Evolutionary conservation across 1,284 basidiomycete genomes (phyloP).

Genomic region (Leccinum pachyderme): DNA sequence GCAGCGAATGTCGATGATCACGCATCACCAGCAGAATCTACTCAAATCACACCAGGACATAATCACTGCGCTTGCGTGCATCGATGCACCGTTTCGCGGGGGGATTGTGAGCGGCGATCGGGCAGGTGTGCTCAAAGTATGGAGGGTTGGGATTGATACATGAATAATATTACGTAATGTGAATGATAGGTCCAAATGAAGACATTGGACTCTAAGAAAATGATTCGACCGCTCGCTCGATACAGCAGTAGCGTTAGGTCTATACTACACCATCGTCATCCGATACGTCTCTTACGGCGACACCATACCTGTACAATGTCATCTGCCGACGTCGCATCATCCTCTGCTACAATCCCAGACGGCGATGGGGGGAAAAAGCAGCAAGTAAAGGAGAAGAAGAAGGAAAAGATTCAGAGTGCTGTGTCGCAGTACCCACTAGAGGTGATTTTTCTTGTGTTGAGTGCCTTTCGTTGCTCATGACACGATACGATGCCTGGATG

Average conservation of each 20-base stretch:
- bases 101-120: slow-evolving; percentile 86
- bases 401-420: slow-evolving; percentile 39
- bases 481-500: not conserved
- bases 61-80: slow-evolving; percentile 74
- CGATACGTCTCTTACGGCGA: not conserved
- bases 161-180: slow-evolving; percentile 11
- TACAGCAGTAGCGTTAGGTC: slow-evolving; percentile 7
- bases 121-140: slow-evolving; percentile 78
- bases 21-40: slow-evolving; percentile 74
- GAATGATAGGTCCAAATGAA: slow-evolving; percentile 27
- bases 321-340: slow-evolving; percentile 36
- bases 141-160: slow-evolving; percentile 62
- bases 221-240: slow-evolving; percentile 30
- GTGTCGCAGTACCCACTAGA: slow-evolving; percentile 58
- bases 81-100: slow-evolving; percentile 85
- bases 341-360: slow-evolving; percentile 34
- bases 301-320: slow-evolving; percentile 22
- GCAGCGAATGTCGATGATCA: slow-evolving; percentile 75
- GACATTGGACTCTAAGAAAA: slow-evolving; percentile 10
- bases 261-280: slow-evolving; percentile 3
- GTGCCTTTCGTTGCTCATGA: not conserved
- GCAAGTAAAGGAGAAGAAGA: slow-evolving; percentile 49
- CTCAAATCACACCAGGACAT: slow-evolving; percentile 82
- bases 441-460: slow-evolving; percentile 34
- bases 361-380: slow-evolving; percentile 38